Conservation (phyloP, 768 basidiomycete species). For the Russula foetens region DNA sequence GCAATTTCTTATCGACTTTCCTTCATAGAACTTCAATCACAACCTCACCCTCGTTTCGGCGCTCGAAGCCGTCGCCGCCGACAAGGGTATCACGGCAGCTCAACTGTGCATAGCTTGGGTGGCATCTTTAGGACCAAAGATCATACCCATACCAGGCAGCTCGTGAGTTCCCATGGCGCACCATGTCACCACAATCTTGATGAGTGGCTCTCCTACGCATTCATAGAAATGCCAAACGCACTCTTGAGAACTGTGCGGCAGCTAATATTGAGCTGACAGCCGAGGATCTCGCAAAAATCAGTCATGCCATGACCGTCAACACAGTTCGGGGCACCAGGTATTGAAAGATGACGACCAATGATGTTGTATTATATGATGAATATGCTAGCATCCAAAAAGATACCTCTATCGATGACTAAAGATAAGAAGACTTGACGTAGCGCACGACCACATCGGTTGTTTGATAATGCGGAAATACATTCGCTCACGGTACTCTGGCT, state of each 20-base stretch:
- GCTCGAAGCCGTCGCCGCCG: conserved; percentile 32
- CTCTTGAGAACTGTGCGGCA: conserved; percentile 36
- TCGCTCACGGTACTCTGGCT: neutral
- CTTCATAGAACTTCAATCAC: conserved; percentile 31
- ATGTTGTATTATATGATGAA: neutral
- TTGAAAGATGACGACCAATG: neutral
- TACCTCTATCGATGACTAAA: neutral
- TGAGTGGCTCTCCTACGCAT: neutral
- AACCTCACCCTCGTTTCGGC: conserved; percentile 37
- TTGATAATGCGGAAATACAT: neutral
- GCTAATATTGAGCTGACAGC: conserved; percentile 30
- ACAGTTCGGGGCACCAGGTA: conserved; percentile 12
- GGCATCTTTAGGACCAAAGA: conserved; percentile 27
- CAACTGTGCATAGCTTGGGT: conserved; percentile 37
- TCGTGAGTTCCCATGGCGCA: conserved; percentile 25
- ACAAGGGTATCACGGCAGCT: conserved; percentile 35
- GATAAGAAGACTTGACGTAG: neutral
- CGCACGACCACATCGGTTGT: neutral
- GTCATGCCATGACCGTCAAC: conserved; percentile 26
- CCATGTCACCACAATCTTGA: neutral
- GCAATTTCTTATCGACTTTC: neutral
- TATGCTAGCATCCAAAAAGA: neutral
- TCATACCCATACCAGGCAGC: conserved; percentile 42
- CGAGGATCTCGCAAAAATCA: conserved; percentile 35
- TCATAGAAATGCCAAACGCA: conserved; percentile 32